Base-by-base conservation (phyloP, 2,329 filamentous ascomycete species). In the Uncinocarpus reesii region DNA sequence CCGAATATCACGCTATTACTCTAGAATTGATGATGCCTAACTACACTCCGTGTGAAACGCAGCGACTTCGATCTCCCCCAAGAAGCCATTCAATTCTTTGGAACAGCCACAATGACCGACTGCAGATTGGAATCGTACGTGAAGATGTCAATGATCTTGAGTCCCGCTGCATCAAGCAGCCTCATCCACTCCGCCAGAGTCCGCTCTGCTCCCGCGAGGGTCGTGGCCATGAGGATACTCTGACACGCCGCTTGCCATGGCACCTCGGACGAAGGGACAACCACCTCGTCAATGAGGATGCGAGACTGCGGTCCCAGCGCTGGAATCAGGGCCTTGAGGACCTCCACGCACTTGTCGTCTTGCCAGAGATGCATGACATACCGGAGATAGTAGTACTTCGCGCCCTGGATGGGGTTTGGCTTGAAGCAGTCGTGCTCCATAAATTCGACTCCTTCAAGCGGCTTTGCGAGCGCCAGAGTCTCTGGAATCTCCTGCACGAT, bases 201-300 rank as follows among this genome's bases (percentile, higher is more conserved):
- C 6, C 45, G 45, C 31, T 47, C 34, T 7, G 15, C 18, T 21
- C 20, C 34, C 7, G 34, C 32, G n/a, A 47, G 35, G 7, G n/a
- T 6, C 3, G 29, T 20, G n/a, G 8, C 32, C 45, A 47, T 47
- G 7, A 41, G 13, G 16, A 47, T 16, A 26, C 20, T 23, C 21
- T 16, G 13, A 6, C n/a, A 29, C 20, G 45, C 35, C n/a, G 45
- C 45, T 11, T 41, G 32, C 35, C 34, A 47, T n/a, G 32, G 45
- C 13, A 41, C 20, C n/a, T 41, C 18, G 10, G 20, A 7, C 7
- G 67, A 54, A 2, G 69, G 66, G 0, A 72, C 43, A 1, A 71
- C 65, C 41, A 68, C 62, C 24, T 74, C 71, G 41, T 70, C 65
- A 46, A 73, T 66, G 7, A 74, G 52, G 23, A 73, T 60, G 8